These are phyloP conservation scores for Silene uniflora DNA, from an alignment of 148 eudicot species.

Conservation along the genomic window DNA sequence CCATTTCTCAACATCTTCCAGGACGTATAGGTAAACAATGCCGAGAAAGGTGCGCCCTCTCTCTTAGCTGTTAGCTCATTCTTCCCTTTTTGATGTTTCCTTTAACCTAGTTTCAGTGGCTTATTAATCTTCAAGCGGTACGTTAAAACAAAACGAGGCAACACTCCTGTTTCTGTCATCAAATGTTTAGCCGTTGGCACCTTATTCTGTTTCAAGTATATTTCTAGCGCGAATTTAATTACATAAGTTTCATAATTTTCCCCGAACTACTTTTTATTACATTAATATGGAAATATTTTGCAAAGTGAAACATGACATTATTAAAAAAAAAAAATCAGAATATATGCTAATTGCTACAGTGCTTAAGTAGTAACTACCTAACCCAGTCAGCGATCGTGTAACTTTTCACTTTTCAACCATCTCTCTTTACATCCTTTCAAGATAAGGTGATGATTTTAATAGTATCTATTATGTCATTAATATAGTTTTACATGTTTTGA, in stretches of 20 bases:
- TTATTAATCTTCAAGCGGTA: background rate
- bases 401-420: background rate
- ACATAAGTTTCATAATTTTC: no score
- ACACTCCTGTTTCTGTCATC: background rate
- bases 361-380: background rate
- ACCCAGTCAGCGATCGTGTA: background rate
- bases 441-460: background rate
- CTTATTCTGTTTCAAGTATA: no score
- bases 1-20: constrained; percentile 82
- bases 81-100: background rate
- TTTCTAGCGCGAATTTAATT: no score
- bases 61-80: constrained; percentile 5
- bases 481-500: background rate
- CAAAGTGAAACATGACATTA: background rate
- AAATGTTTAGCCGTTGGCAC: background rate
- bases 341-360: background rate
- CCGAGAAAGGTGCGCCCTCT: constrained; percentile 65
- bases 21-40: constrained; percentile 98
- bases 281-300: no score
- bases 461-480: no score
- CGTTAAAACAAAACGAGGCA: background rate
- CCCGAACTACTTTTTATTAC: no score
- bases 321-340: background rate
- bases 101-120: background rate
- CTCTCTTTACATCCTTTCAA: background rate